Evolutionary conservation across 768 basidiomycete species (phyloP), one percentile per base, ranked within the genome.

Genomic region (Exsudoporus frostii): DNA sequence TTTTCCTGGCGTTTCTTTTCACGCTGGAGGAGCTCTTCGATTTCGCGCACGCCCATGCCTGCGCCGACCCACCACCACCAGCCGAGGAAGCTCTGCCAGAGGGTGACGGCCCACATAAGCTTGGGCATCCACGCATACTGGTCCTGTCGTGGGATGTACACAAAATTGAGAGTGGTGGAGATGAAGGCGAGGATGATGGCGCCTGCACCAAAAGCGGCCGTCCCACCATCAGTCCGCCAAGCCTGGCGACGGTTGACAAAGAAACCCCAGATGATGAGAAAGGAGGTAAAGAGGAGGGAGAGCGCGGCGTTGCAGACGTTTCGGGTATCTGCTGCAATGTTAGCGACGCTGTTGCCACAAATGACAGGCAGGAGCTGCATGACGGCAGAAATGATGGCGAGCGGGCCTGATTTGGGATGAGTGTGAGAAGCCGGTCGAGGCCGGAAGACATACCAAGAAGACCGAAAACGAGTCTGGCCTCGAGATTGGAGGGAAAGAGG

Each of bases 21-120:
- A 47, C 71, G 72, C 25, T 65, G 55, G 42, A 86, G 68, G 50
- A 83, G 76, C 51, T 90, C 80, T 61, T 89, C 85, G 45, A 90
- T 76, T 57, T 88, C 86, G 27, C 80, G 77, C 4, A 85, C 79
- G 9, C 86, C 90, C 77, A 88, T 91, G 6, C 92, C 89, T 2
- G 88, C 84, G n/a, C 94, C 94, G 14, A 93, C 92, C 93, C 93
- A 98, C 94, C 94, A 98, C 94, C 94, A 98, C 92, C 92, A 98
- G 0, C 91, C 93, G 20, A 97, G 71, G 71, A 95, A 96, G 70
- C 84, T 92, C 76, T 99, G 97, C 97, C 97, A 99, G 19, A 98
- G 80, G 11, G 98, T 83, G 46, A 97, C 84, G 8, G 89, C 86
- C 84, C 92, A 95, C 71, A 92, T 83, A 48, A 98, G 76, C 22